A percentile compares a stretch with the other conserved stretches of the same genome.
These are phyloP conservation scores for Neoconidiobolus thromboides DNA, from an alignment of 371 early-diverging fungal genomes.

Conservation along the genomic window DNA sequence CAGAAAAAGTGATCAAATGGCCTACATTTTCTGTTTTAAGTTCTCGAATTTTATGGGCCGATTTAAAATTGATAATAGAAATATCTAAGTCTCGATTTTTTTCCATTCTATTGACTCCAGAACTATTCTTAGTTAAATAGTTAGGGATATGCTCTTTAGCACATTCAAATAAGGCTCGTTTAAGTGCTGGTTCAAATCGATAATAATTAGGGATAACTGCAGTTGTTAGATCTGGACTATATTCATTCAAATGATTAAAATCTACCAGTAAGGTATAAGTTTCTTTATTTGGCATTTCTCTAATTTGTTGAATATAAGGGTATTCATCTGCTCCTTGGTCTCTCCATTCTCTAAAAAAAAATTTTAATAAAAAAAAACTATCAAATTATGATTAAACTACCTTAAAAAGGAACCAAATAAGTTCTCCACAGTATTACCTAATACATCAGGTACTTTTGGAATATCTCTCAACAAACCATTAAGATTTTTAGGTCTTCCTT, in stretches of 20 bases:
- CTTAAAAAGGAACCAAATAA: no score
- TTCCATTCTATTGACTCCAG: no score
- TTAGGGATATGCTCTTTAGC: no score
- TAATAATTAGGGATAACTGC: background rate
- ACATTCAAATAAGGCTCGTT: background rate
- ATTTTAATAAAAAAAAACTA: background rate
- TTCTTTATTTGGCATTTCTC: background rate
- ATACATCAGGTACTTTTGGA: background rate
- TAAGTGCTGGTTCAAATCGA: slow-evolving; percentile 1
- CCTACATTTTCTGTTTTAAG: slow-evolving; percentile 74
- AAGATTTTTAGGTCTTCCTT: background rate
- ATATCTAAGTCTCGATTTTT: no score
- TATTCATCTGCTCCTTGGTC: background rate
- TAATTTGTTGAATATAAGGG: background rate
- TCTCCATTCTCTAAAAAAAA: background rate
- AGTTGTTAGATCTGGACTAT: background rate
- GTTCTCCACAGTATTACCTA: background rate
- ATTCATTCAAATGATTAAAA: background rate
- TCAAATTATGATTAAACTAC: background rate
- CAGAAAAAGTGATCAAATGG: slow-evolving; percentile 70
- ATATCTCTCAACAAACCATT: background rate
- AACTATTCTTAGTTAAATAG: no score
- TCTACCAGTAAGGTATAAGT: background rate
- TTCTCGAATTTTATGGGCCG: slow-evolving; percentile 30
- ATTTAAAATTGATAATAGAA: no score